These are phyloP conservation scores for Pleurotus giganteus DNA, from an alignment of 768 basidiomycete species.

Conservation along the genomic window DNA sequence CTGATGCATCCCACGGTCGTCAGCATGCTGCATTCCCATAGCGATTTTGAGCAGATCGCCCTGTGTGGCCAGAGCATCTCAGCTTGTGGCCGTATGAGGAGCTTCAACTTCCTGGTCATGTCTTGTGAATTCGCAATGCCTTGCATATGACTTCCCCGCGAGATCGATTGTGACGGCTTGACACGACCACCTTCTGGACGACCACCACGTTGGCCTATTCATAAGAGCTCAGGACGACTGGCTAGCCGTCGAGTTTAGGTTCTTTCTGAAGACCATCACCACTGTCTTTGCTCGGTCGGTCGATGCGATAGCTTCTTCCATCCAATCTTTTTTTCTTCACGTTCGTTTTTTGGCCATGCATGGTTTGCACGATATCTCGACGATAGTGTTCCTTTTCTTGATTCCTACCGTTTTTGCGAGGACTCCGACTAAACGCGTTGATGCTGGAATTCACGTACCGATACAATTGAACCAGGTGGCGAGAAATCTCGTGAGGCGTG, in stretches of 20 bases:
- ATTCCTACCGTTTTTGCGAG: not conserved
- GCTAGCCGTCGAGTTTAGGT: not conserved
- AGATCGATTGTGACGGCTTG: no score
- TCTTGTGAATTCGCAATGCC: not conserved
- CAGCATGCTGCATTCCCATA: not conserved
- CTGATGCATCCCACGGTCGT: not conserved
- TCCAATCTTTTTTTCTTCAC: not conserved
- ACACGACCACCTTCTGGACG: not conserved
- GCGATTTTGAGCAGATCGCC: not conserved
- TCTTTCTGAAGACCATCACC: not conserved
- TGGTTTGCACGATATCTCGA: not conserved
- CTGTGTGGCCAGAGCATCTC: not conserved
- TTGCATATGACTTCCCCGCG: no score
- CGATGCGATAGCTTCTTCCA: conserved; percentile 8
- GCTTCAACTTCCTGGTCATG: no score
- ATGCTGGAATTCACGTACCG: conserved; percentile 6
- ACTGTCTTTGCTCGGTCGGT: not conserved
- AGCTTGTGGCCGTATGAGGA: not conserved
- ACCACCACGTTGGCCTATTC: not conserved
- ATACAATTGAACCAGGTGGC: not conserved
- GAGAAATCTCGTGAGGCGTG: not conserved
- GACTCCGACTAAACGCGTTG: not conserved
- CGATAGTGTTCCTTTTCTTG: not conserved
- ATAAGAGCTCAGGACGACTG: no score
- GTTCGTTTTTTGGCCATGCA: not conserved